Evolutionary conservation across 176 grass and related monocot species (phyloP).

Genomic region (Lolium multiflorum): DNA sequence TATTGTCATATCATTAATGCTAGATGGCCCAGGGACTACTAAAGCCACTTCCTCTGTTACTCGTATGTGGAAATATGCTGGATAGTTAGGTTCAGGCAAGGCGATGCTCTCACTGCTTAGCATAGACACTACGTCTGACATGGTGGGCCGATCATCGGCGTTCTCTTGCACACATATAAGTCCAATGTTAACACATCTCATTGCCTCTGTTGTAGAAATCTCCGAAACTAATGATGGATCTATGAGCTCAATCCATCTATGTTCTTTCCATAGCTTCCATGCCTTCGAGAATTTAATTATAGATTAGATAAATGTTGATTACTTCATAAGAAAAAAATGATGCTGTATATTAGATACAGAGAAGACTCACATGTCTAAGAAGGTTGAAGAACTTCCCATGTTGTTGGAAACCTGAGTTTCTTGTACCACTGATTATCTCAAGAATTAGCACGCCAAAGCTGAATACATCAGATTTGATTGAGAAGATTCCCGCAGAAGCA

Average conservation of each 20-base stretch:
- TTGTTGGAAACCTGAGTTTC: slow-evolving; percentile 19
- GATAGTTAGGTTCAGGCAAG: not conserved
- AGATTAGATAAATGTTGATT: not conserved
- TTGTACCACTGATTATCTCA: slow-evolving; percentile 36
- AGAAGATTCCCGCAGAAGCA: slow-evolving; percentile 25
- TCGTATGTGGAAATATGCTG: not conserved
- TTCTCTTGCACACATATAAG: slow-evolving; percentile 16
- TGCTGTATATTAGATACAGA: not conserved
- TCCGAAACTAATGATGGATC: not conserved
- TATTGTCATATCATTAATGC: not conserved
- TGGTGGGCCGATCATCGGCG: not conserved
- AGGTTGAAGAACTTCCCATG: slow-evolving; percentile 16
- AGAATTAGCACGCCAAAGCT: slow-evolving; percentile 41
- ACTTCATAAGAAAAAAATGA: not conserved
- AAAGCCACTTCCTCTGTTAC: not conserved
- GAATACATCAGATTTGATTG: slow-evolving; percentile 39
- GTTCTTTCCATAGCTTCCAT: slow-evolving; percentile 20
- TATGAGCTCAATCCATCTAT: not conserved
- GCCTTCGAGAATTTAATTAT: slow-evolving; percentile 22
- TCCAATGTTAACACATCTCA: slow-evolving; percentile 20
- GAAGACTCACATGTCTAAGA: slow-evolving; percentile 35
- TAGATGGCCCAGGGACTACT: not conserved
- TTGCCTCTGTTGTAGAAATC: not conserved
- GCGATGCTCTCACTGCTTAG: not conserved
- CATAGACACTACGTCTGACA: slow-evolving; percentile 15